Percentiles rank a stretch among this genome's conserved stretches.
Conservation (phyloP, 225 moss, liverwort and hornwort species). For the Takakia lepidozioides region DNA sequence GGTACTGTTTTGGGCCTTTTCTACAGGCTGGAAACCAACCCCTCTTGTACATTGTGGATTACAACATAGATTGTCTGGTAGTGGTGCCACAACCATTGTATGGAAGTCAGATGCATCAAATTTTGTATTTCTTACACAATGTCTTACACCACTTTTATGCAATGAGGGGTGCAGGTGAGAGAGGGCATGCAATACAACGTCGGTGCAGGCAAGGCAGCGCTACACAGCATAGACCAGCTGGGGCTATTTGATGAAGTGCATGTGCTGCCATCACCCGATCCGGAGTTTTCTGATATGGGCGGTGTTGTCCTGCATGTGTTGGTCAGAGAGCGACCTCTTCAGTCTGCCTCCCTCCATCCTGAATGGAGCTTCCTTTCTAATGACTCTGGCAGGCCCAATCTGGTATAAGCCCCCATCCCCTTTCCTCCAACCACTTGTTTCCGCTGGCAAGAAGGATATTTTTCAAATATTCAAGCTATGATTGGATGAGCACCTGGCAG, state of each 20-base stretch:
- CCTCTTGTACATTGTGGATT: too few relatives aligned
- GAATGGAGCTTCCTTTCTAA: slow-evolving; percentile 60
- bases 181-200: slow-evolving; percentile 54
- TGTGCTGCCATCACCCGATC: slow-evolving; percentile 40
- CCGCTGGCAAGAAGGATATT: neutral
- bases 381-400: slow-evolving; percentile 33
- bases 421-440: slow-evolving; percentile 1
- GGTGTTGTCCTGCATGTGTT: slow-evolving; percentile 30
- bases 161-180: slow-evolving; percentile 62
- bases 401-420: slow-evolving; percentile 21
- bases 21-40: too few relatives aligned
- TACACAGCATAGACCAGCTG: slow-evolving; percentile 47
- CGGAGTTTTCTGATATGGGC: slow-evolving; percentile 39
- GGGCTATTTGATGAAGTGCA: slow-evolving; percentile 58
- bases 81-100: too few relatives aligned
- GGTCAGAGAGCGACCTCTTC: slow-evolving; percentile 31
- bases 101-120: too few relatives aligned
- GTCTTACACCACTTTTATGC: neutral
- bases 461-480: neutral
- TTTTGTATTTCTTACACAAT: neutral
- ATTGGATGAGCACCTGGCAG: too few relatives aligned
- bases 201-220: slow-evolving; percentile 48
- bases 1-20: too few relatives aligned
- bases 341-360: slow-evolving; percentile 37
- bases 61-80: too few relatives aligned